A percentile compares a stretch with the other conserved stretches of the same genome.
phyloP scores from a whole-genome alignment of 306 rosid genomes.

The Pyrus bretschneideri region DNA sequence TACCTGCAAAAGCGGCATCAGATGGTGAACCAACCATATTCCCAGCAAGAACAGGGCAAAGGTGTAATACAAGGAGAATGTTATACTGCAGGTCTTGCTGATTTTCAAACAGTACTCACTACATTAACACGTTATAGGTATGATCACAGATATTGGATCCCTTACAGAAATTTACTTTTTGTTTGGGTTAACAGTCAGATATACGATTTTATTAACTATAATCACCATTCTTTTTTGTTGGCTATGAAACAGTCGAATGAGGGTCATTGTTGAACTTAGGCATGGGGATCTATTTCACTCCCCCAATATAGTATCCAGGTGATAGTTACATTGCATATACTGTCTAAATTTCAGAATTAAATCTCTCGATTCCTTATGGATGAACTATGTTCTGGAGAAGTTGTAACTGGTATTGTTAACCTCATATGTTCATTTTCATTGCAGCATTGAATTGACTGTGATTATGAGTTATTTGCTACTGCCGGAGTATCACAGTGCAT shows the following conservation, averaged over 20 bases:
- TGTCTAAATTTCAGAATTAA: neutral
- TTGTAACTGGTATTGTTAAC: neutral
- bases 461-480: conserved; percentile 88
- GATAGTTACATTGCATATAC: conserved; percentile 14
- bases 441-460: conserved; percentile 95
- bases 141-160: conserved; percentile 15
- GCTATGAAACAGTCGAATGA: conserved; percentile 69
- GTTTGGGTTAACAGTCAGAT: neutral
- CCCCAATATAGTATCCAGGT: conserved; percentile 97
- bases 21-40: conserved; percentile 49
- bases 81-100: conserved; percentile 74
- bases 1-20: conserved; percentile 87
- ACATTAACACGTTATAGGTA: conserved; percentile 91
- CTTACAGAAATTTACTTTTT: neutral
- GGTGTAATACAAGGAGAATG: conserved; percentile 63
- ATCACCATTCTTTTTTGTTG: neutral
- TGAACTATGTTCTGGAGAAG: neutral
- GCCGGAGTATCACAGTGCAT: conserved; percentile 98
- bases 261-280: conserved; percentile 90
- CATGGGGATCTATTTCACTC: conserved; percentile 88
- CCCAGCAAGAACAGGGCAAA: conserved; percentile 53
- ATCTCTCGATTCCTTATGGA: neutral
- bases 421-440: conserved; percentile 25
- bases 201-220: neutral
- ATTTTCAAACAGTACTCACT: conserved; percentile 82